Base-by-base conservation (phyloP, 1,139 yeast species). In the Lodderomyces metapsilosis region DNA sequence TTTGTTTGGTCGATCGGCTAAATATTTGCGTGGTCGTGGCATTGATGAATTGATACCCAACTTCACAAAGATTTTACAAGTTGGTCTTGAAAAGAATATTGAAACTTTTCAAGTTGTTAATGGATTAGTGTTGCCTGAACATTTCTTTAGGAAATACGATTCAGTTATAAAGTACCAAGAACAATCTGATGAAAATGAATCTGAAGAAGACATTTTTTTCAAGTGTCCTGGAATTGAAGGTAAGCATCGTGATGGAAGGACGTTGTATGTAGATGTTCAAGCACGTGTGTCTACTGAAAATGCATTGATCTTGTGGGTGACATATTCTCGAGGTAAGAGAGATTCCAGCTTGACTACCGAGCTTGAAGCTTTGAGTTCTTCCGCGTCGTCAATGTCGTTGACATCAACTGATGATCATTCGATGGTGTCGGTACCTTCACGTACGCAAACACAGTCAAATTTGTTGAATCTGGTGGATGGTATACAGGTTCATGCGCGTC, bases 81-180 rank as follows among this genome's bases (percentile, higher is more conserved):
- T 64, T 21, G 82, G 88, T 2, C 57, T 73, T 16, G 59, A 57
- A 3, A 71, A 71, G 30, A 71, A 58, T 38, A 44, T 68, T 31
- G 74, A 76, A 46, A 46, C 61, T 35, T 52, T 63, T 39, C 50
- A 65, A 47, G 45, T 76, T 55, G 47, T 87, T 77, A 54, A 73
- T 64, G 66, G 95, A 0, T 58, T 72, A 36, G 78, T 89, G 0
- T 65, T 89, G 12, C 96, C 96, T 0, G 97, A 89, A 58, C 96
- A 89, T 62, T 84, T 86, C 57, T 88, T 89, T 61, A 73, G 97
- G 49, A 82, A 82, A 44, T 71, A 67, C 47, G 66, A 68, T 46
- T 68, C 74, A 2, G 49, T 57, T 3, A 44, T 66, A 22, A 56
- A 55, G 34, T 42, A 48, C 18, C 41, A 46, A 23, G 46, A 43